These are phyloP conservation scores for Vigna hirtella DNA, from an alignment of 306 rosid species.

Conservation along the genomic window DNA sequence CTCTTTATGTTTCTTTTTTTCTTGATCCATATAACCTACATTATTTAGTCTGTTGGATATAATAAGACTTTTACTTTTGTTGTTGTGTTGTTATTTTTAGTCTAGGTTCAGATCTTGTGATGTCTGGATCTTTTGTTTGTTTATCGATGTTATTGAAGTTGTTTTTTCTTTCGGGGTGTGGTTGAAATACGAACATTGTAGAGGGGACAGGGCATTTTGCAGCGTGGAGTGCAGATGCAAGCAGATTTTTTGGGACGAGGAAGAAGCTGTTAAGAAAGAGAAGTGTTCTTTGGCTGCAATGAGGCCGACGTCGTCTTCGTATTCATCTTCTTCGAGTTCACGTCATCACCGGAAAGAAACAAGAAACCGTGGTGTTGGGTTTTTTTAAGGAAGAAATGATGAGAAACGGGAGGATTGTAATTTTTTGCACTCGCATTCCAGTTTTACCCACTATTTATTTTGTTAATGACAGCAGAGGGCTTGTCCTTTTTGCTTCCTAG, in stretches of 20 bases:
- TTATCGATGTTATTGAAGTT: background rate
- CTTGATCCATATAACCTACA: background rate
- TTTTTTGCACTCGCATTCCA: constrained; percentile 18
- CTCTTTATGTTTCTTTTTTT: background rate
- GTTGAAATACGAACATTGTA: constrained; percentile 28
- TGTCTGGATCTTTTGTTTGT: constrained; percentile 34
- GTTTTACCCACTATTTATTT: constrained; percentile 50
- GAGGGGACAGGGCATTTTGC: constrained; percentile 92
- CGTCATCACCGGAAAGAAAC: constrained; percentile 54
- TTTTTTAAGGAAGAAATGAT: constrained; percentile 42
- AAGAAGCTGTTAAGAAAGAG: constrained; percentile 56
- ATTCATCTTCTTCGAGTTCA: constrained; percentile 53
- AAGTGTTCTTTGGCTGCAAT: constrained; percentile 61
- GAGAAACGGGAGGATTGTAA: constrained; percentile 22
- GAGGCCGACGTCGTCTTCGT: constrained; percentile 40
- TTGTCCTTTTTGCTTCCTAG: constrained; percentile 63
- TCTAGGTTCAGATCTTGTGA: constrained; percentile 31
- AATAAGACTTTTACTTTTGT: background rate
- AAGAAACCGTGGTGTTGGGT: constrained; percentile 55
- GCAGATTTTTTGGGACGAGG: constrained; percentile 90
- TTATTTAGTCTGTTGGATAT: background rate
- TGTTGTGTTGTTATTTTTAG: background rate
- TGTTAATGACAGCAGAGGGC: constrained; percentile 52
- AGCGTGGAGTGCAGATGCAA: constrained; percentile 94
- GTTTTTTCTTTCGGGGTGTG: background rate